Conservation (phyloP, 2,329 filamentous ascomycete species). For the Calonectria fujianensis region DNA sequence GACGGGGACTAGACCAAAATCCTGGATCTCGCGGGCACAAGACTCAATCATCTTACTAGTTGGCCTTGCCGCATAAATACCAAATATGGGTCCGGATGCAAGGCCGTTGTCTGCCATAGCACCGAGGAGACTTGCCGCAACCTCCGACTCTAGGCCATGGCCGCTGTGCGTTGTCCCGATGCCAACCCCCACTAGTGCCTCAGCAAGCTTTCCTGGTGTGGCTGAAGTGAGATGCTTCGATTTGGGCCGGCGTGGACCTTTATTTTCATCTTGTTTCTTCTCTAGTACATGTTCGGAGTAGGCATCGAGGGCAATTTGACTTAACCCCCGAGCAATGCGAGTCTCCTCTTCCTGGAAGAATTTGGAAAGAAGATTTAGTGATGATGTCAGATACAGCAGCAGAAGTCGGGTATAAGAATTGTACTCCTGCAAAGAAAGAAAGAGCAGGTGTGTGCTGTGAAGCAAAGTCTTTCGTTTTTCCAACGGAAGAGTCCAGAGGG, state of each 20-base stretch:
- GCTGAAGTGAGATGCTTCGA: conserved; percentile 68
- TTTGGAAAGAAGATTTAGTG: conserved; percentile 79
- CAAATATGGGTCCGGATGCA: conserved; percentile 89
- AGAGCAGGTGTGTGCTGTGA: conserved; percentile 81
- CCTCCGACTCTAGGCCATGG: conserved; percentile 82
- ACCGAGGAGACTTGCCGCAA: conserved; percentile 86
- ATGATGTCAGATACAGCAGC: conserved; percentile 81
- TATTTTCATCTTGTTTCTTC: conserved; percentile 75
- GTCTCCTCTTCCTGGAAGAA: conserved; percentile 82
- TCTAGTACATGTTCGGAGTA: conserved; percentile 56
- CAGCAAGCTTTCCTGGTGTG: conserved; percentile 80
- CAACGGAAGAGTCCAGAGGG: conserved; percentile 75
- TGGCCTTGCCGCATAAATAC: conserved; percentile 91
- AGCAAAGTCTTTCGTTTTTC: conserved; percentile 81
- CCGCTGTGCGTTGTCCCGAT: conserved; percentile 88
- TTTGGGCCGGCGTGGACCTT: conserved; percentile 81
- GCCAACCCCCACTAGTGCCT: conserved; percentile 85
- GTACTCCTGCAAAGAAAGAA: conserved; percentile 87
- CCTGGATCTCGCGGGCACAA: conserved; percentile 90
- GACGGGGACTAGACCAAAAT: conserved; percentile 90
- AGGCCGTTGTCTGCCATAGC: conserved; percentile 86
- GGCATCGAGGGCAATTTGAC: conserved; percentile 79
- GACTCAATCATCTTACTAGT: conserved; percentile 90
- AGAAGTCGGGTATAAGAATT: conserved; percentile 83
- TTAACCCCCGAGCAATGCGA: conserved; percentile 83